phyloP scores from a whole-genome alignment of 129 eudicot genomes.

The sunflower (Helianthus annuus) region HanXRQr2.0-SUNRISE NC_035448.2:23895397-23895896 shows the following conservation, averaged over 20 bases:
- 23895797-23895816: slow-evolving; percentile 96
- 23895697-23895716: slow-evolving; percentile 70
- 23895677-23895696: slow-evolving; percentile 6
- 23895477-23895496: background rate
- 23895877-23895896: slow-evolving; percentile 88
- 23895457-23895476: no score
- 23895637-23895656: background rate
- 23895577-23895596: background rate
- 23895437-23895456: no score
- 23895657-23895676: background rate
- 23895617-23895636: background rate
- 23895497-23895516: background rate
- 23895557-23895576: background rate
- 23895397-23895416: no score
- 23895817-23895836: slow-evolving; percentile 84
- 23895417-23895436: no score
- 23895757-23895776: slow-evolving; percentile 87
- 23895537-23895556: background rate
- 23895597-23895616: background rate
- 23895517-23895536: background rate
- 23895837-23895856: slow-evolving; percentile 90
- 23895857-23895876: slow-evolving; percentile 86
- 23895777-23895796: slow-evolving; percentile 84
- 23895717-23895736: slow-evolving; percentile 95
- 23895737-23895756: slow-evolving; percentile 96